Percentiles rank a stretch among this genome's conserved stretches.
phyloP scores from a whole-genome alignment of 805 yeast species.

The Metschnikowia henanensis region DNA sequence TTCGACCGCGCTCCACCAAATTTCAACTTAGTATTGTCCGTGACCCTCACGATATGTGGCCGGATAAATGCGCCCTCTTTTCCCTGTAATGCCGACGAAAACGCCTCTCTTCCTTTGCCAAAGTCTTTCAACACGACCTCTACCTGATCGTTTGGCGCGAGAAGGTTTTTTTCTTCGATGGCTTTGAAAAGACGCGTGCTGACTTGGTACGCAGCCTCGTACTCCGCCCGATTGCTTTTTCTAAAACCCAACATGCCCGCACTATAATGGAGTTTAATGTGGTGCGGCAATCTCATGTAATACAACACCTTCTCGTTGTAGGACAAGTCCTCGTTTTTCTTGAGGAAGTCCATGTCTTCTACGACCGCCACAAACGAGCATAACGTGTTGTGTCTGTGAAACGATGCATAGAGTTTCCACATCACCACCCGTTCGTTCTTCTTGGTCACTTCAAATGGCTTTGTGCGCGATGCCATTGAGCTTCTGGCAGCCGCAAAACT shows the following conservation, averaged over 20 bases:
- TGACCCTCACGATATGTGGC: slow-evolving; percentile 63
- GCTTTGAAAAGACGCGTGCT: slow-evolving; percentile 68
- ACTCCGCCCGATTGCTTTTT: slow-evolving; percentile 87
- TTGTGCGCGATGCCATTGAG: slow-evolving; percentile 3
- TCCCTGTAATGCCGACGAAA: slow-evolving; percentile 79
- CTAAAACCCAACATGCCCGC: slow-evolving; percentile 90
- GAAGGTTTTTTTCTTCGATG: slow-evolving; percentile 61
- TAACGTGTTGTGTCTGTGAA: slow-evolving; percentile 81
- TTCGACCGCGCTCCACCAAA: slow-evolving; percentile 94
- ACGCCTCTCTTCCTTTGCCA: slow-evolving; percentile 90
- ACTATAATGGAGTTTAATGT: slow-evolving; percentile 61
- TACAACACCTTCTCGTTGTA: slow-evolving; percentile 74
- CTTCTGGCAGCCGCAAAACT: slow-evolving; percentile 9
- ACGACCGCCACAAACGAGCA: slow-evolving; percentile 71
- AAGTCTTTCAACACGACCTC: slow-evolving; percentile 80
- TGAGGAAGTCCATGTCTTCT: slow-evolving; percentile 59
- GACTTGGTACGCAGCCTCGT: slow-evolving; percentile 90
- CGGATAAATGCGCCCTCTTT: slow-evolving; percentile 79
- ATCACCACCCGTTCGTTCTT: slow-evolving; percentile 45
- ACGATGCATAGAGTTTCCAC: slow-evolving; percentile 73
- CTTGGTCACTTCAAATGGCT: slow-evolving; percentile 10
- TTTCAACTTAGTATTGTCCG: slow-evolving; percentile 79
- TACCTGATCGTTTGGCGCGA: slow-evolving; percentile 54
- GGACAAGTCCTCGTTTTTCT: slow-evolving; percentile 53
- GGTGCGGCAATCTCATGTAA: slow-evolving; percentile 78